phyloP scores from a whole-genome alignment of 108 stramenopile species.

The Epipyxis sp. region DNA sequence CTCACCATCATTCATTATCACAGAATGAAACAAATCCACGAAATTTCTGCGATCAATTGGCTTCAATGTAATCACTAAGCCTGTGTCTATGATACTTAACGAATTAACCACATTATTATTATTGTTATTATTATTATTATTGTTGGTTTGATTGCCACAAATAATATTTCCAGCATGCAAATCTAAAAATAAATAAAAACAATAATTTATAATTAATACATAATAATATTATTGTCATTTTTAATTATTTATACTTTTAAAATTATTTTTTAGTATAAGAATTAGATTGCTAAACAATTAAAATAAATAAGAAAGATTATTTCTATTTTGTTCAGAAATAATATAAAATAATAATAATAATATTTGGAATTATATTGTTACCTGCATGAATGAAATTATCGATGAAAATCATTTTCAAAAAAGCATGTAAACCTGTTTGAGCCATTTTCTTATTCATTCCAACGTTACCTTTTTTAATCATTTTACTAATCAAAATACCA shows the following conservation, averaged over 20 bases:
- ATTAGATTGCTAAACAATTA: too few species aligned
- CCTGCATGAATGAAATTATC: constrained; percentile 47
- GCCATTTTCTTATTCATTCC: too few species aligned
- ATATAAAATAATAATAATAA: too few species aligned
- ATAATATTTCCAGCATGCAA: constrained; percentile 53
- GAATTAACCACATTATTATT: too few species aligned
- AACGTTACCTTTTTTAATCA: constrained; percentile 13
- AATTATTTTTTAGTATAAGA: too few species aligned
- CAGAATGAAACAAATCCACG: constrained; percentile 44
- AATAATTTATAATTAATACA: neutral
- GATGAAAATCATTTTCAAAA: constrained; percentile 46
- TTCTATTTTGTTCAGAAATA: too few species aligned
- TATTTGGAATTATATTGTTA: too few species aligned
- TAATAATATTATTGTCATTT: too few species aligned
- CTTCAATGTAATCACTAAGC: constrained; percentile 43
- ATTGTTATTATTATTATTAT: too few species aligned
- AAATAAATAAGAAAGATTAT: too few species aligned
- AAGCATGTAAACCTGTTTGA: constrained; percentile 28
- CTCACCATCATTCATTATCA: constrained; percentile 41
- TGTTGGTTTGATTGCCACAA: too few species aligned
- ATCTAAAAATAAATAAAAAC: constrained; percentile 7
- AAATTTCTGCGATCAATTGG: constrained; percentile 42
- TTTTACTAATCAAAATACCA: constrained; percentile 15
- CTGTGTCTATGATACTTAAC: constrained; percentile 46
- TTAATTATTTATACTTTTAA: too few species aligned